Conservation (phyloP, 73 alveolate genomes). For the Paraurostyla sp. region DNA sequence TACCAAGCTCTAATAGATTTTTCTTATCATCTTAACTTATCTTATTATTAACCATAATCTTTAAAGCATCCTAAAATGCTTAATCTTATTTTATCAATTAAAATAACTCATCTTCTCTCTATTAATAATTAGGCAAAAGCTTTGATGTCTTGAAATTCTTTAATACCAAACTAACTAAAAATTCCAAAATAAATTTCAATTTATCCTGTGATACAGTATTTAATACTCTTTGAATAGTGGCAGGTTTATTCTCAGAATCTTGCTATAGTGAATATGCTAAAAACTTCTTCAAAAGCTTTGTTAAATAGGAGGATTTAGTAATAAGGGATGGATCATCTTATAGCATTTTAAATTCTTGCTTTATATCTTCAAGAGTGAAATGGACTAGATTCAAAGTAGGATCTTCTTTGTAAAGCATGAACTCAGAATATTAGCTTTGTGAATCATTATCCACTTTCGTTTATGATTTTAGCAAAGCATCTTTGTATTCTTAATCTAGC, state of each 20-base stretch:
- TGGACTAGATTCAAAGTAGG: not conserved
- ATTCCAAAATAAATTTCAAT: slow-evolving; percentile 21
- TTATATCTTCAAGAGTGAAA: not conserved
- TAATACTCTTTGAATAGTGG: not conserved
- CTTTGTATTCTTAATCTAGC: not conserved
- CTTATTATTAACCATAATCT: not conserved
- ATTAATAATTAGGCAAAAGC: not conserved
- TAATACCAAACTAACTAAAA: not conserved
- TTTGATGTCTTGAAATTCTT: slow-evolving; percentile 30
- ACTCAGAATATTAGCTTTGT: slow-evolving; percentile 1
- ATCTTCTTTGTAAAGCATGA: slow-evolving; percentile 26
- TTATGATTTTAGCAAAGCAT: not conserved
- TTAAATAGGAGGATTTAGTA: not conserved
- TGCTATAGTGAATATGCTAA: not conserved
- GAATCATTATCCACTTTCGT: not conserved
- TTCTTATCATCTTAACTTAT: not conserved
- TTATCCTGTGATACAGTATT: not conserved
- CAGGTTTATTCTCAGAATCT: not conserved
- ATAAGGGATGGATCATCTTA: slow-evolving; percentile 10
- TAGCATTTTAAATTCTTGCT: not conserved
- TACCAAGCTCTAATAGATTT: not conserved
- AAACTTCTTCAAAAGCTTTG: not conserved
- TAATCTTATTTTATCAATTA: not conserved
- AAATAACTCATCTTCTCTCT: slow-evolving; percentile 4
- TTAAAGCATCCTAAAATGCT: not conserved